Percentiles rank a stretch among this genome's conserved stretches.
phyloP scores from a whole-genome alignment of 2,329 filamentous ascomycete species.

The Phaeosphaeriaceae sp. region DNA sequence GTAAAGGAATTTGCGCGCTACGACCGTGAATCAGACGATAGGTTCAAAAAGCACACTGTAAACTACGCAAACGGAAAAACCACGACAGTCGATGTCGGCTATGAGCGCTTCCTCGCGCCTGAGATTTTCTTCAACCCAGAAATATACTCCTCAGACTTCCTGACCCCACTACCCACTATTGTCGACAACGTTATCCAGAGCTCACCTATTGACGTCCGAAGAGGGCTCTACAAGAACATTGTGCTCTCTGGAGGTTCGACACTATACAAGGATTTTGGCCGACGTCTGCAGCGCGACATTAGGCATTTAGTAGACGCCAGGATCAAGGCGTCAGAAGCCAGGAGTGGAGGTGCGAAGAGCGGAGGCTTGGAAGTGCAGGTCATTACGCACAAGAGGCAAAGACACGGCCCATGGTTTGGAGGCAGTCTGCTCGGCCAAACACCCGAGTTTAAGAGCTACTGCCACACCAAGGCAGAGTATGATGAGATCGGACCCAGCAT shows the following conservation, averaged over 20 bases:
- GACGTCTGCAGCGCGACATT: constrained; percentile 95
- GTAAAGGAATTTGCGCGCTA: constrained; percentile 97
- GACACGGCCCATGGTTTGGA: constrained; percentile 98
- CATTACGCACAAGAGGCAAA: constrained; percentile 95
- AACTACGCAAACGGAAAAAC: constrained; percentile 84
- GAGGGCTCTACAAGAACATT: constrained; percentile 99
- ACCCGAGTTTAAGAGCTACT: constrained; percentile 97
- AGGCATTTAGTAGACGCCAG: constrained; percentile 92
- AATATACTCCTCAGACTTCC: constrained; percentile 98
- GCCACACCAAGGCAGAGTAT: constrained; percentile 78
- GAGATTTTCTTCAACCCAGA: constrained; percentile 99
- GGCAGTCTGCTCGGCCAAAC: constrained; percentile 96
- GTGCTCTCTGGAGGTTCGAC: constrained; percentile 96
- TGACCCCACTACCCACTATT: constrained; percentile 91
- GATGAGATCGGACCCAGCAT: constrained; percentile 96
- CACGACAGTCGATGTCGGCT: constrained; percentile 89
- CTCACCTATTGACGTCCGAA: constrained; percentile 94
- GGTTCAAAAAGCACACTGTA: constrained; percentile 89
- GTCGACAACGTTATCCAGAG: constrained; percentile 98
- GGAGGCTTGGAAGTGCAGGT: constrained; percentile 96
- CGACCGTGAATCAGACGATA: constrained; percentile 83
- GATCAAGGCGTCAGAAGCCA: constrained; percentile 88
- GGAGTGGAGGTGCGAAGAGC: constrained; percentile 89
- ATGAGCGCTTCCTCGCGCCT: constrained; percentile 95
- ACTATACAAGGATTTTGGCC: constrained; percentile 97